These are phyloP conservation scores for Leptomonas pyrrhocoris DNA, from an alignment of 208 protist genomes.

Conservation along the genomic window DNA sequence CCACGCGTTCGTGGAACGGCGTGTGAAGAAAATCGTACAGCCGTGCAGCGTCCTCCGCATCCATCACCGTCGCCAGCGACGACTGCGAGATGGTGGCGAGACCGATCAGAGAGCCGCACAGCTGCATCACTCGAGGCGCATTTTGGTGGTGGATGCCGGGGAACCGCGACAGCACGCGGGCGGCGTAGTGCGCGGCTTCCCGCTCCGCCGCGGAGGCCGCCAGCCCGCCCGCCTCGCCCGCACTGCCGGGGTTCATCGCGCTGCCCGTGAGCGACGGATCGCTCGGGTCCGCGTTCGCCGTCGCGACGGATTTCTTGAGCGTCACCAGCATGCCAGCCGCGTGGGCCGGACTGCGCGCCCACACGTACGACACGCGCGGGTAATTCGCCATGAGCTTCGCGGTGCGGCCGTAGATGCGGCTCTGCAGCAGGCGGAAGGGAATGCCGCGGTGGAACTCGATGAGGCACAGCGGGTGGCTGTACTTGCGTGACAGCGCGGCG, in stretches of 20 bases:
- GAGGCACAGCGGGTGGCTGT: slow-evolving; percentile 66
- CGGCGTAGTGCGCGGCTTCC: slow-evolving; percentile 67
- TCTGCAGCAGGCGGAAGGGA: slow-evolving; percentile 61
- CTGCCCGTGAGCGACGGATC: slow-evolving; percentile 59
- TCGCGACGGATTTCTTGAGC: slow-evolving; percentile 68
- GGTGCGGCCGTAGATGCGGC: slow-evolving; percentile 57
- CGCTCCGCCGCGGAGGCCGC: slow-evolving; percentile 32
- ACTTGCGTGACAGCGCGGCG: slow-evolving; percentile 59
- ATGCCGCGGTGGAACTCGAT: slow-evolving; percentile 74
- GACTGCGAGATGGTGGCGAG: slow-evolving; percentile 70
- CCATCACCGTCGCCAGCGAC: slow-evolving; percentile 59
- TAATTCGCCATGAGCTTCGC: slow-evolving; percentile 61
- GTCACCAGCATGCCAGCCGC: slow-evolving; percentile 69
- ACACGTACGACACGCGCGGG: slow-evolving; percentile 70
- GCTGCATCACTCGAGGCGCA: slow-evolving; percentile 60
- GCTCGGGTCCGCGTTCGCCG: slow-evolving; percentile 61
- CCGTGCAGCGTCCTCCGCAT: slow-evolving; percentile 40
- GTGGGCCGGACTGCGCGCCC: slow-evolving; percentile 76
- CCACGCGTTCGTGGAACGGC: slow-evolving; percentile 39
- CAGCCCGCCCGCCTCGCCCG: slow-evolving; percentile 26
- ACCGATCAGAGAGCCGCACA: slow-evolving; percentile 74
- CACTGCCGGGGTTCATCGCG: slow-evolving; percentile 28
- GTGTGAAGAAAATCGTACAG: slow-evolving; percentile 74
- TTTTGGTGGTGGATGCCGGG: slow-evolving; percentile 77
- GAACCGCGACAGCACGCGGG: slow-evolving; percentile 73